Base-by-base conservation (phyloP, 176 grass and related monocot species). In the Puya raimondii region DNA sequence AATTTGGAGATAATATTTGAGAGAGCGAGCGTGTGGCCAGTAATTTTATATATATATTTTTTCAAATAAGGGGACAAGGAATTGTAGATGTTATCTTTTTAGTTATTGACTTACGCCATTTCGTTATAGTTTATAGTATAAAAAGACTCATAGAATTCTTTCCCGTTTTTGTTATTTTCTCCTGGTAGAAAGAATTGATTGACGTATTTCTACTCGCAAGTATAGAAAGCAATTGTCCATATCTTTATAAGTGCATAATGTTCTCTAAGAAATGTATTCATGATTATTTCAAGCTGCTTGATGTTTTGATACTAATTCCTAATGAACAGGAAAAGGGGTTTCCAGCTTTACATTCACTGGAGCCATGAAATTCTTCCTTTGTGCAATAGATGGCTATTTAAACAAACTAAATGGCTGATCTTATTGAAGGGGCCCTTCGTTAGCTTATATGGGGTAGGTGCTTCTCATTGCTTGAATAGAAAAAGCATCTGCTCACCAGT, bases 391-490 rank as follows among this genome's bases (percentile, higher is more conserved):
- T 18, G 26, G 64, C 58, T 69, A 52, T 15, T 16, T 64, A 68
- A 14, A 22, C 29, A 50, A 29, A 65, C 63, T 79, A 53, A 74
- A 83, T 83, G 68, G 72, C 11, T 70, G n/a, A 53, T 64, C 15
- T 61, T 57, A 69, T 51, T 47, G 65, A 18, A 73, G 75, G 33
- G 74, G 25, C 48, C 80, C 57, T 63, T 69, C 51, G 56, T 71
- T 47, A 87, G 76, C 68, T 76, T 83, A 76, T 73, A 87, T 87
- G 85, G 85, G 85, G 85, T 87, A 87, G 69, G 85, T 80, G 70
- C 64, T 42, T 66, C 10, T 81, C 65, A 52, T 73, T 16, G 48
- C 3, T 73, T n/a, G 63, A 3, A 18, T 23, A 65, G 72, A 72
- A 47, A 27, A 67, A 20, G 9, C 5, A 77, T 73, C 18, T 16